Evolutionary conservation across 1,284 basidiomycete genomes (phyloP), one percentile per base, ranked within the genome.

Genomic region (Sporisorium graminicola): DNA sequence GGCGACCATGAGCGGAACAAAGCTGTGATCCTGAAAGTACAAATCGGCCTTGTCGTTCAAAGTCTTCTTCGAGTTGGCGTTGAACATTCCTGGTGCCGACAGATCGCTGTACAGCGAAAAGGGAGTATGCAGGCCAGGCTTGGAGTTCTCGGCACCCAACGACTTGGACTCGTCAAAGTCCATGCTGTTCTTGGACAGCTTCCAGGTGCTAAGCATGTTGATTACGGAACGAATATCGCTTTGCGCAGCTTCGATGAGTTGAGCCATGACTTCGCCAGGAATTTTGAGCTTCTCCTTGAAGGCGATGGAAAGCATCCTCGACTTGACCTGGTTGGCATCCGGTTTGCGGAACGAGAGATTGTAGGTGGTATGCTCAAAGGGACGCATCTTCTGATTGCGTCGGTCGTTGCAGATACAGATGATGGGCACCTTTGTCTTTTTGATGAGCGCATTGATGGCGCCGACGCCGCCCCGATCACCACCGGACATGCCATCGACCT

Each of bases 401-500:
- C 90, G 88, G 84, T 99, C 96, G 82, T 99, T 99, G 67, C 95
- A 95, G 75, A 99, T 98, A 82, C 96, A 95, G 35, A 99, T 98
- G 80, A 99, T 94, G 0, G 97, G 97, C 56, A 98, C 91, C 92
- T 92, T 94, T 14, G 93, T 93, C 88, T 98, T 98, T 87, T 92
- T 95, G 82, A 99, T 97, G 64, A 99, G 85, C 0, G 91, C 90
- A 69, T 95, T 95, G 80, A 99, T 87, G 9, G 96, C 96, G 31
- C 94, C 95, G 1, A 98, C 92, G 71, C 96, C 96, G 22, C 97
- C 96, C 56, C 96, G 90, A 86, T 99, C 97, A 27, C 96, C 96
- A 2, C 94, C 93, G 7, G 94, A 97, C 95, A 99, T 99, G 9
- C 97, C 96, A 80, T 99, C 96, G 0, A 99, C 96, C 86, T 99